phyloP scores from a whole-genome alignment of 2,329 filamentous ascomycete genomes.

The Fusarium tanahbumbuense region DNA sequence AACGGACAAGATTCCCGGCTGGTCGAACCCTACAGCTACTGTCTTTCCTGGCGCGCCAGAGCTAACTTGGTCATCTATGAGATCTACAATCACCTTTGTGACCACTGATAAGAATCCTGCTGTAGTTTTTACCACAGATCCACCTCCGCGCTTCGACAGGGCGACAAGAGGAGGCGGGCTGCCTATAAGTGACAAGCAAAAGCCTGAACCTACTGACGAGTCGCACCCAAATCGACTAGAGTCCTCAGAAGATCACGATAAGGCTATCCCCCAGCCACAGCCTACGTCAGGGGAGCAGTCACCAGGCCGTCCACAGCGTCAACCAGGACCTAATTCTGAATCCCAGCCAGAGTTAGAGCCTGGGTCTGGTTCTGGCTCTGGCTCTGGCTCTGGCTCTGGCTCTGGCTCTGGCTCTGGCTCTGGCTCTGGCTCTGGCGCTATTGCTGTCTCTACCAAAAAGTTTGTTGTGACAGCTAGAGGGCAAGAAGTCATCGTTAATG shows the following conservation, averaged over 20 bases:
- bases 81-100: slow-evolving; percentile 57
- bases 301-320: slow-evolving; percentile 3
- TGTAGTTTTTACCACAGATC: slow-evolving; percentile 57
- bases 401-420: not conserved
- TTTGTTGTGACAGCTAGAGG: slow-evolving; percentile 60
- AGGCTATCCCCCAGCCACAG: not conserved
- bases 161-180: slow-evolving; percentile 15
- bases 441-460: slow-evolving; percentile 14
- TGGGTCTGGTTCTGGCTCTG: not conserved
- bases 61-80: slow-evolving; percentile 22
- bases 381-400: no score
- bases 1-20: slow-evolving; percentile 1
- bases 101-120: slow-evolving; percentile 68
- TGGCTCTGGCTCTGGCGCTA: not conserved
- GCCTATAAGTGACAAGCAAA: slow-evolving; percentile 37
- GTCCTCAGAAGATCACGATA: not conserved
- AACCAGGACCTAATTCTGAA: not conserved
- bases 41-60: slow-evolving; percentile 12
- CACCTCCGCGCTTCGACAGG: slow-evolving; percentile 55
- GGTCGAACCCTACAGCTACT: slow-evolving; percentile 9
- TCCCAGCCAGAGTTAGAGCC: not conserved
- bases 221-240: not conserved
- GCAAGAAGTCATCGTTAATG: slow-evolving; percentile 60
- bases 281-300: slow-evolving; percentile 6
- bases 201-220: slow-evolving; percentile 20